These are phyloP conservation scores for Neobulgaria alba DNA, from an alignment of 2,329 filamentous ascomycete species.

Conservation along the genomic window DNA sequence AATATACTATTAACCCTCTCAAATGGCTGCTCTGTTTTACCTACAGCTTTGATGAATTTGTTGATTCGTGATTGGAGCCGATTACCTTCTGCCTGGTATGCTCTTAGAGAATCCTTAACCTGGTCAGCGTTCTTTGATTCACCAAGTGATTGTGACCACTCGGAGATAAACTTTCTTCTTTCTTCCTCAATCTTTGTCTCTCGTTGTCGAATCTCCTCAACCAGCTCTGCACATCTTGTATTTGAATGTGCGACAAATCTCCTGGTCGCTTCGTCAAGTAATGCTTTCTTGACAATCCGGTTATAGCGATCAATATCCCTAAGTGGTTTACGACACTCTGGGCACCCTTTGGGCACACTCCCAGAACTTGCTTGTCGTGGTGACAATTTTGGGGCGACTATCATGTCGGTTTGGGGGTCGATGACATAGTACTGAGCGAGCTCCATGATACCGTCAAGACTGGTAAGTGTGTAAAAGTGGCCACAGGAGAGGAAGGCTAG, in stretches of 20 bases:
- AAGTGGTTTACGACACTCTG: background rate
- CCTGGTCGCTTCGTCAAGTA: background rate
- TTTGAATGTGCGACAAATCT: background rate
- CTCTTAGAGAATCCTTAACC: background rate
- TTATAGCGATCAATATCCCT: background rate
- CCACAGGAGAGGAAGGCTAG: slow-evolving; percentile 55
- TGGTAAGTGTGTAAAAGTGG: slow-evolving; percentile 51
- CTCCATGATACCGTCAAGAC: slow-evolving; percentile 52
- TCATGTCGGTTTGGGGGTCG: slow-evolving; percentile 21
- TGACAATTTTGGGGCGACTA: background rate
- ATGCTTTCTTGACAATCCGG: background rate
- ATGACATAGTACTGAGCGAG: slow-evolving; percentile 42
- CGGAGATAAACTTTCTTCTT: background rate
- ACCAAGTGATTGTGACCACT: background rate
- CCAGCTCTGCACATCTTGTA: background rate
- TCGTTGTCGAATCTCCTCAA: background rate
- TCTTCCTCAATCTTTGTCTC: background rate
- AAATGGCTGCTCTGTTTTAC: background rate
- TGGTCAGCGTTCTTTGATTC: background rate
- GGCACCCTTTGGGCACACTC: background rate
- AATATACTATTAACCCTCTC: background rate
- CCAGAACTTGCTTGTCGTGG: background rate
- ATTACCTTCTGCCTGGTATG: background rate
- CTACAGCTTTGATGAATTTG: background rate
- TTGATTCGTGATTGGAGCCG: background rate